Conservation (phyloP, 805 yeast genomes). For the Candida arabinofermentans region DNA sequence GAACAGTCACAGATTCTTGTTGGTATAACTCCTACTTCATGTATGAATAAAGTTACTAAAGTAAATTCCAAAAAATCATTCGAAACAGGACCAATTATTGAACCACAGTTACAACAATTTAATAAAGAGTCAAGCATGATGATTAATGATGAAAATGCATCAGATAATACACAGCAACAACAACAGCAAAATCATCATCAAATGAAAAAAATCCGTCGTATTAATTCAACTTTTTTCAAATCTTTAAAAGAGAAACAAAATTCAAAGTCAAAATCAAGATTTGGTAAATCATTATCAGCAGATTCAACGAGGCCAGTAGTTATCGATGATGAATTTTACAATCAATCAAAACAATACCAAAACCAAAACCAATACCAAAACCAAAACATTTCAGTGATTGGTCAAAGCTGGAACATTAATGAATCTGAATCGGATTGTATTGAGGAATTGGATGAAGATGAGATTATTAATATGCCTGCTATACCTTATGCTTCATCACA, state of each 20-base stretch:
- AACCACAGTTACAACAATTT: background rate
- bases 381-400: too few relatives aligned
- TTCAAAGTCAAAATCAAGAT: too few relatives aligned
- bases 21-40: slow-evolving; percentile 2
- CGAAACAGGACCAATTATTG: background rate
- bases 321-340: too few relatives aligned
- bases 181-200: too few relatives aligned
- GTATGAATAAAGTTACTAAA: background rate
- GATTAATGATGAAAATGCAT: too few relatives aligned
- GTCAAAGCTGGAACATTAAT: background rate
- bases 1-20: slow-evolving; percentile 5
- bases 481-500: slow-evolving; percentile 14
- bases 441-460: slow-evolving; percentile 15
- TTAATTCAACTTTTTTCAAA: background rate
- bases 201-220: background rate
- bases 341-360: too few relatives aligned
- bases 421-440: slow-evolving; percentile 14
- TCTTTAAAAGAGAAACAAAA: background rate
- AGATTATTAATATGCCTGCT: slow-evolving; percentile 10
- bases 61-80: background rate
- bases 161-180: too few relatives aligned
- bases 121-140: background rate
- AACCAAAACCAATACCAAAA: too few relatives aligned
- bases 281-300: background rate
- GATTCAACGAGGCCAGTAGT: too few relatives aligned